Evolutionary conservation across 2,329 filamentous ascomycete genomes (phyloP), one percentile per base, ranked within the genome.

Genomic region (Plectosphaerella plurivora): DNA sequence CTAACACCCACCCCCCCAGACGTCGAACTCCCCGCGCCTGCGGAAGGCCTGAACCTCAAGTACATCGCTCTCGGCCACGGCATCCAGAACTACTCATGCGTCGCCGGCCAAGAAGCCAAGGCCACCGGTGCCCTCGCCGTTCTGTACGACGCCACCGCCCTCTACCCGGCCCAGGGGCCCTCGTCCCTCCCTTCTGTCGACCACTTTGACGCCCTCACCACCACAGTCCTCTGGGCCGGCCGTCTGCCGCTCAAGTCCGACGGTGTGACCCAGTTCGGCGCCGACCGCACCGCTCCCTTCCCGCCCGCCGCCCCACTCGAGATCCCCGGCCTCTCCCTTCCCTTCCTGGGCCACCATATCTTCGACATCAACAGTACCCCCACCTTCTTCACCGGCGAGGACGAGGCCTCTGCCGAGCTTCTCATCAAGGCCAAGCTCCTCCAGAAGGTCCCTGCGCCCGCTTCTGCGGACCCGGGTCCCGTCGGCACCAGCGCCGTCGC

Each of bases 51-150:
- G 44, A 63, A 64, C 5, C 69, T 84, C 37, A 76, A 79, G 63
- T 70, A 77, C 69, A 78, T 88, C 56, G 76, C 75, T 52, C 68
- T 88, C 42, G 84, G 84, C 59, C 78, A 84, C 59, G 84, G 84
- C 53, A 79, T 84, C 60, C 84, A 88, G 62, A 88, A 88, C 76
- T 88, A 88, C 73, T 84, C 81, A 37, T 88, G 84, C 68, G 64
- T 60, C 28, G 64, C 65, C 2, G 65, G 64, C 15, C 65, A 68
- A 10, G 57, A 59, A 3, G 69, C 74, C 28, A 60, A 60, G 6
- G 66, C 74, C n/a, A 65, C 69, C 18, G 82, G 83, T 45, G 83
- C 83, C 46, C 70, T 84, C 22, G 83, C 83, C 55, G 76, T 79
- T 51, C 76, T 86, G 54, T 84, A 82, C 75, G 81, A 86, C 60